phyloP scores from a whole-genome alignment of 768 basidiomycete genomes.

The Leucocoprinus birnbaumii region DNA sequence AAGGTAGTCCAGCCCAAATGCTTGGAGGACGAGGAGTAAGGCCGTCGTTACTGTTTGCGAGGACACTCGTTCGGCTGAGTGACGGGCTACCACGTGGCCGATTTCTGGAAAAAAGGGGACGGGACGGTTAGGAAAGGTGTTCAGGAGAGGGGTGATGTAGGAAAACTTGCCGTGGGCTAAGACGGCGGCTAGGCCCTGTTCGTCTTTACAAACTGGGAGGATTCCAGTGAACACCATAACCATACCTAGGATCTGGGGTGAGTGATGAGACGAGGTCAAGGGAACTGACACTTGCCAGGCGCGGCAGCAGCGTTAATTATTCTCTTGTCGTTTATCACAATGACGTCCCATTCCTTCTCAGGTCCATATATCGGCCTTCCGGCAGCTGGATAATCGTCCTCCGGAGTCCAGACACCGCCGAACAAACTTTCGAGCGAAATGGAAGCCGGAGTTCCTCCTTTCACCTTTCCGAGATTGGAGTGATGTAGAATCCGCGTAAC shows the following conservation, averaged over 20 bases:
- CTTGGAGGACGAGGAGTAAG: slow-evolving; percentile 38
- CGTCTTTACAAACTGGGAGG: slow-evolving; percentile 70
- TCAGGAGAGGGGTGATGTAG: slow-evolving; percentile 15
- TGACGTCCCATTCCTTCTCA: slow-evolving; percentile 57
- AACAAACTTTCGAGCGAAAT: slow-evolving; percentile 18
- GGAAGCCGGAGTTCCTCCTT: slow-evolving; percentile 22
- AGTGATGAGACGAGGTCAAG: not conserved
- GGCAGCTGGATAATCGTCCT: slow-evolving; percentile 24
- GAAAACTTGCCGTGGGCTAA: slow-evolving; percentile 67
- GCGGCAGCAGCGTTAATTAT: slow-evolving; percentile 77
- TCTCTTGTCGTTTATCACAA: slow-evolving; percentile 72
- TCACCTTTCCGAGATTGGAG: slow-evolving; percentile 67
- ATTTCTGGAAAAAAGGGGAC: not conserved
- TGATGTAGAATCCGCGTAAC: slow-evolving; percentile 66
- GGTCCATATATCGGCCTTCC: slow-evolving; percentile 26
- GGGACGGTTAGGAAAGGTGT: not conserved
- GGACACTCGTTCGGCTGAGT: slow-evolving; percentile 53
- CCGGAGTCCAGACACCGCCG: slow-evolving; percentile 30
- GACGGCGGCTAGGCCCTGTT: slow-evolving; percentile 81
- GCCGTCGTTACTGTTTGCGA: slow-evolving; percentile 39
- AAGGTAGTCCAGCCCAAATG: slow-evolving; percentile 55
- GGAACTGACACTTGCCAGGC: slow-evolving; percentile 45
- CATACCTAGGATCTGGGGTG: slow-evolving; percentile 39
- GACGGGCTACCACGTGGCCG: slow-evolving; percentile 30
- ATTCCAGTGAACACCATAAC: slow-evolving; percentile 92